Conservation (phyloP, 75 land plant genomes). For the Cupressus sempervirens region DNA sequence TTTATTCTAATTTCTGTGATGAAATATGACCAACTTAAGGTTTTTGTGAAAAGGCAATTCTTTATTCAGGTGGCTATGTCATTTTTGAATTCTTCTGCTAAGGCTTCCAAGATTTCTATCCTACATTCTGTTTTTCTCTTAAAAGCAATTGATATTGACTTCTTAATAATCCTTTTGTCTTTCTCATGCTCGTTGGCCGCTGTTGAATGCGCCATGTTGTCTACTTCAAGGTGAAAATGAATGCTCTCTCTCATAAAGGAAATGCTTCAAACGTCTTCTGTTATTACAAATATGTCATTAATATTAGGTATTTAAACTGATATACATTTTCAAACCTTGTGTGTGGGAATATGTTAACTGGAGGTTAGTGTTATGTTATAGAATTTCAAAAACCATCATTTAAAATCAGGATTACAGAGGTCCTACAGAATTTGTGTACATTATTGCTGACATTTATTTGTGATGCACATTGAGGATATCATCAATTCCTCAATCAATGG, state of each 20-base stretch:
- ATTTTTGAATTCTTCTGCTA: not conserved
- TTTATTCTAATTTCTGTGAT: not conserved
- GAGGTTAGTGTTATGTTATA: not conserved
- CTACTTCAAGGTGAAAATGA: slow-evolving; percentile 1
- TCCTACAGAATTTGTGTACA: not conserved
- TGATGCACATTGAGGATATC: not conserved
- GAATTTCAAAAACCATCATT: not conserved
- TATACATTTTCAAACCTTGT: not conserved
- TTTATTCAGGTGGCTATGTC: not conserved
- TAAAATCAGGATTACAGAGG: not conserved
- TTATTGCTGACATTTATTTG: not conserved
- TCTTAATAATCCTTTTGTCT: not conserved
- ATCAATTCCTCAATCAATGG: not conserved
- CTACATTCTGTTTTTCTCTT: not conserved
- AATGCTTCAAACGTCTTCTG: not conserved
- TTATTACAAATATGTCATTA: not conserved
- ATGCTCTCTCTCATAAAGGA: not conserved
- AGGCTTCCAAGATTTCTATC: not conserved
- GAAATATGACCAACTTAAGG: not conserved
- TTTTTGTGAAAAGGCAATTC: not conserved
- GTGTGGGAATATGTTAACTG: not conserved
- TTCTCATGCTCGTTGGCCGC: not conserved
- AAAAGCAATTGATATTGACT: not conserved
- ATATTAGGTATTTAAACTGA: not conserved
- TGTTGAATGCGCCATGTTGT: not conserved